Base-by-base conservation (phyloP, 2,329 filamentous ascomycete genomes). In the Xylaria sp. region DNA sequence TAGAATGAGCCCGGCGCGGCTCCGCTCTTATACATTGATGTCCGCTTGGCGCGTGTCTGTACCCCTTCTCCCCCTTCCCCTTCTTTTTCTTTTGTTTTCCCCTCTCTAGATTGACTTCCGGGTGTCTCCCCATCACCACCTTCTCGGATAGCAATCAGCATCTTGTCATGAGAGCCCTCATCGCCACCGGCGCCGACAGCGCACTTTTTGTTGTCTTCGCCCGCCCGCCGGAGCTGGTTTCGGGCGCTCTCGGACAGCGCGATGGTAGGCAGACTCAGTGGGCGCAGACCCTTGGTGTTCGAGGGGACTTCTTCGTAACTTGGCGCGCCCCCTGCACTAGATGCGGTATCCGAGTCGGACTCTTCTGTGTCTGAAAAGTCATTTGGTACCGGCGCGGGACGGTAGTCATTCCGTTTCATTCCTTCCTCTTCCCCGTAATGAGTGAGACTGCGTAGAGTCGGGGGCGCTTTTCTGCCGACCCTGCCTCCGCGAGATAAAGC, bases 1-100 rank as follows among this genome's bases (percentile, higher is more conserved):
- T 71, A 70, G 5, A 71, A 45, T 15, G 62, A 64, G 2, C 67
- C 70, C 8, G 69, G 69, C 21, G 40, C 54, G 12, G 28, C 64
- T 23, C 40, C 64, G 31, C 64, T 64, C 12, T 37, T 53, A 37
- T 70, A 65, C 50, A 71, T 66, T 17, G 68, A 70, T 1, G 33
- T 50, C 11, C 69, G 57, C 59, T 64, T 70, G 6, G 54, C 51
- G 38, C 47, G 6, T 4, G 15, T 11, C 12, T 17, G 8, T 21
- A 9, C 21, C 21, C 17, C 3, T 8, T 7, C 1, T 43, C 17
- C 11, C 19, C 40, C 17, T 11, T 11, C 23, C 11, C 19, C 40
- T 12, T 11, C 7, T 19, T 47, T 19, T 12, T 49, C n/a, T 14
- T n/a, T 17, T 9, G 17, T 11, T 14, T 28, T 15, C 12, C 19